Evolutionary conservation across 257 asterid species (phyloP), one percentile per base, ranked within the genome.

Genomic region (Ehretia macrophylla): DNA sequence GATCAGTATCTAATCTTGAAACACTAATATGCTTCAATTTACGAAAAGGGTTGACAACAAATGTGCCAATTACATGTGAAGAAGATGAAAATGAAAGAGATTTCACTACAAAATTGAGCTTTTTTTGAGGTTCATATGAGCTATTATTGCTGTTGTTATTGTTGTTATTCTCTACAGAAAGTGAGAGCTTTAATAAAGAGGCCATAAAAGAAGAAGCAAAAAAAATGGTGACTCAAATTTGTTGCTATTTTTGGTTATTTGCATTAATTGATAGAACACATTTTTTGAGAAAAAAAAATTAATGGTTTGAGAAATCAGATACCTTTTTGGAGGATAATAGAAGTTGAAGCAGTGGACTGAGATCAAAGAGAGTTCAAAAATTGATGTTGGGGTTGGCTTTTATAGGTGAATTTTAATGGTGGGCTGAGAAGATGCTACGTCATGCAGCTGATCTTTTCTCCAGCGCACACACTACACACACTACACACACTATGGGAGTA

Each of bases 1-100:
- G 56, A 68, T 83, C 91, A 65, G 78, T 75, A 35, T 67, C 81
- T 64, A 82, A 20, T 70, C 77, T 66, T 60, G 91, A 77, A 72
- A 85, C 86, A 45, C 77, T 77, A 71, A 71, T 27, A 51, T 69
- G 83, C 74, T 78, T 83, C 68, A 80, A 10, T 56, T 61, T 73
- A 59, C 80, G 58, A 62, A 72, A 73, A 44, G 86, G 90, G 37
- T 69, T 83, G 67, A 62, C 68, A 22, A 69, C 14, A 60, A 77
- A 69, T 35, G 78, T 71, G 55, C 85, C 85, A 69, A 66, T 58
- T 27, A 73, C 46, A 68, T 60, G 77, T 44, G 77, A 68, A 68
- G 80, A 78, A 54, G 64, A 59, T 40, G 88, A 61, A 42, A 83
- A 72, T 63, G 64, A 71, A 60, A 65, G 55, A 27, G 81, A 69